Percentiles rank a stretch among this genome's conserved stretches.
Evolutionary conservation across 2,329 filamentous ascomycete species (phyloP).

Genomic region (Trichoderma afroharzianum): DNA sequence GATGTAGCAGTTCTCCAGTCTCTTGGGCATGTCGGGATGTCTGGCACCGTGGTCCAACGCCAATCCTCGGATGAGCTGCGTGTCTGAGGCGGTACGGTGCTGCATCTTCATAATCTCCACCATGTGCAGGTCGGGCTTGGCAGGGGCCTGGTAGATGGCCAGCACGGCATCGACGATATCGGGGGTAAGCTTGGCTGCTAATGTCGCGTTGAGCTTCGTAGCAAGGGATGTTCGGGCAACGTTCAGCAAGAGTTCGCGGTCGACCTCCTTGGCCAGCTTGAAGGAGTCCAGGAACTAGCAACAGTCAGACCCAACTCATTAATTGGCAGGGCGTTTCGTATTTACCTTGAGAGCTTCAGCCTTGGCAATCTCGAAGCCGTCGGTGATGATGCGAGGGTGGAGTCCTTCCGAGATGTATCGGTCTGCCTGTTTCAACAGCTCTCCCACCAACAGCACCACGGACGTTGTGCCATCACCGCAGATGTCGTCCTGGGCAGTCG

Average conservation of each 20-base stretch:
- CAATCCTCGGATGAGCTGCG: slow-evolving; percentile 88
- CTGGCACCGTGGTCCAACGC: slow-evolving; percentile 92
- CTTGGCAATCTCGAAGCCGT: slow-evolving; percentile 97
- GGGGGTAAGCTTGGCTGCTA: slow-evolving; percentile 88
- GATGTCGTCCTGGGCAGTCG: slow-evolving; percentile 97
- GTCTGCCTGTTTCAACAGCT: slow-evolving; percentile 96
- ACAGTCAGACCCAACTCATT: slow-evolving; percentile 22
- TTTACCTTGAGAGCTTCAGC: slow-evolving; percentile 78
- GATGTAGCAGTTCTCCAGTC: slow-evolving; percentile 92
- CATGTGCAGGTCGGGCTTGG: slow-evolving; percentile 97
- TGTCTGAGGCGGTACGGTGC: slow-evolving; percentile 92
- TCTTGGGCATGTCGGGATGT: slow-evolving; percentile 97
- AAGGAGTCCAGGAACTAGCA: slow-evolving; percentile 87
- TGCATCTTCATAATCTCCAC: slow-evolving; percentile 99
- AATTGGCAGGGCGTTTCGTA: not conserved
- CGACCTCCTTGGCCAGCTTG: slow-evolving; percentile 83
- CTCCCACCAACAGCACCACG: slow-evolving; percentile 90
- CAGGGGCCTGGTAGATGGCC: slow-evolving; percentile 82
- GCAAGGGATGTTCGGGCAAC: slow-evolving; percentile 92
- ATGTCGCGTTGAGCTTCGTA: slow-evolving; percentile 86
- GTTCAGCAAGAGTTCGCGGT: slow-evolving; percentile 87
- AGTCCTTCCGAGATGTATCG: slow-evolving; percentile 95
- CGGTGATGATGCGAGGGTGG: slow-evolving; percentile 92
- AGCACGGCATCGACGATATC: slow-evolving; percentile 96
- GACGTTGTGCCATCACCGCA: slow-evolving; percentile 97